These are phyloP conservation scores for Discostella stelligera DNA, from an alignment of 352 stramenopile species.

Conservation along the genomic window DNA sequence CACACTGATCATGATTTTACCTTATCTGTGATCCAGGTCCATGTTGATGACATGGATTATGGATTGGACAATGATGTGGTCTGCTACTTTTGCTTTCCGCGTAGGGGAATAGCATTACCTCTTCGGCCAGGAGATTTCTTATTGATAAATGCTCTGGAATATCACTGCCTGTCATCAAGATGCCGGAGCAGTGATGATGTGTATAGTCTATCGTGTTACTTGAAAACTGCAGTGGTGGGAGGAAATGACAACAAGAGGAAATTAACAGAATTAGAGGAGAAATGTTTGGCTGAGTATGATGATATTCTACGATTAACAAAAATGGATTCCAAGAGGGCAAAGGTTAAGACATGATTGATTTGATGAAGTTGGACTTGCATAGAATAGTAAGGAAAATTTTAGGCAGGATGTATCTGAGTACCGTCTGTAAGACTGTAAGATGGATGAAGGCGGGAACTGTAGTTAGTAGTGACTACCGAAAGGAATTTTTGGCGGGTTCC, in stretches of 20 bases:
- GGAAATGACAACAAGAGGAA: background rate
- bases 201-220: background rate
- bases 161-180: constrained; percentile 5
- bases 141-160: background rate
- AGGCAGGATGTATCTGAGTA: too few relatives aligned
- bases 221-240: constrained; percentile 25
- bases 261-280: background rate
- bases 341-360: too few relatives aligned
- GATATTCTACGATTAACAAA: background rate
- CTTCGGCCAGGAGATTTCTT: constrained; percentile 7
- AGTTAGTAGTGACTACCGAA: too few relatives aligned
- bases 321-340: too few relatives aligned
- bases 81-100: constrained; percentile 9
- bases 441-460: too few relatives aligned
- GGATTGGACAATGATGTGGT: background rate
- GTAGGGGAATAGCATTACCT: background rate
- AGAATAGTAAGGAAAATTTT: too few relatives aligned
- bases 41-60: background rate
- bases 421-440: too few relatives aligned
- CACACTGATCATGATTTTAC: constrained; percentile 7
- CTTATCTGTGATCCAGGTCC: background rate
- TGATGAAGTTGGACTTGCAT: too few relatives aligned
- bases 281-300: background rate
- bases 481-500: too few relatives aligned
- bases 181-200: background rate